Conservation (phyloP, 1,284 basidiomycete genomes). For the Cutaneotrichosporon sp. region DNA sequence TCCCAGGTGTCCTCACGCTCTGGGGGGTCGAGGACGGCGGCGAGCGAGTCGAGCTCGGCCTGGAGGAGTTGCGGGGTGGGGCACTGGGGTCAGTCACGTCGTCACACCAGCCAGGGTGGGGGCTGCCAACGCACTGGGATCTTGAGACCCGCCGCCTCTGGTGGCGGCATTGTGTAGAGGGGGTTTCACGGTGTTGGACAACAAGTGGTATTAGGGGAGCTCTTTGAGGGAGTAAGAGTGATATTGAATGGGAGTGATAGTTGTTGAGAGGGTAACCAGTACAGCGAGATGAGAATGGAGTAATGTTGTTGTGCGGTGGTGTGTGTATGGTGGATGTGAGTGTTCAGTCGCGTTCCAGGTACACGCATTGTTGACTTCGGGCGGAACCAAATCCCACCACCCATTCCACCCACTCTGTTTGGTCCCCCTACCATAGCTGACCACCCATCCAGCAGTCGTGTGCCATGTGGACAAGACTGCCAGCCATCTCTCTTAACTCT, state of each 20-base stretch:
- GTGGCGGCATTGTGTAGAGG: constrained; percentile 31
- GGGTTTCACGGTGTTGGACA: background rate
- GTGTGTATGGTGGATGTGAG: too few relatives aligned
- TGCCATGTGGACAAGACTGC: too few relatives aligned
- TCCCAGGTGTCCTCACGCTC: constrained; percentile 56
- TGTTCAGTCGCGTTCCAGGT: too few relatives aligned
- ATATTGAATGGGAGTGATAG: background rate
- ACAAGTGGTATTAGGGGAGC: background rate
- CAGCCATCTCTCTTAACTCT: too few relatives aligned
- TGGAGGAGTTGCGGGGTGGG: constrained; percentile 46
- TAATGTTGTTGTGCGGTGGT: too few relatives aligned
- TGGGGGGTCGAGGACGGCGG: constrained; percentile 40
- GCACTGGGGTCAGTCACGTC: constrained; percentile 35
- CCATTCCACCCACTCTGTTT: too few relatives aligned
- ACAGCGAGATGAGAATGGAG: too few relatives aligned
- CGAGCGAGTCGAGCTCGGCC: constrained; percentile 45
- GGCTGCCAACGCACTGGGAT: constrained; percentile 41
- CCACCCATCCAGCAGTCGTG: too few relatives aligned
- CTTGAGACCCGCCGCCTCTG: constrained; percentile 41
- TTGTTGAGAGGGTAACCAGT: background rate
- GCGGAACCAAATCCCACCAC: too few relatives aligned
- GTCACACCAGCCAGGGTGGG: background rate
- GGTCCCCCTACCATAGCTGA: too few relatives aligned
- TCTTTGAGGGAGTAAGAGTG: background rate
- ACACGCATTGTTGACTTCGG: too few relatives aligned